phyloP scores from a whole-genome alignment of 371 early-diverging fungal species.

The Mucor lusitanicus region DNA sequence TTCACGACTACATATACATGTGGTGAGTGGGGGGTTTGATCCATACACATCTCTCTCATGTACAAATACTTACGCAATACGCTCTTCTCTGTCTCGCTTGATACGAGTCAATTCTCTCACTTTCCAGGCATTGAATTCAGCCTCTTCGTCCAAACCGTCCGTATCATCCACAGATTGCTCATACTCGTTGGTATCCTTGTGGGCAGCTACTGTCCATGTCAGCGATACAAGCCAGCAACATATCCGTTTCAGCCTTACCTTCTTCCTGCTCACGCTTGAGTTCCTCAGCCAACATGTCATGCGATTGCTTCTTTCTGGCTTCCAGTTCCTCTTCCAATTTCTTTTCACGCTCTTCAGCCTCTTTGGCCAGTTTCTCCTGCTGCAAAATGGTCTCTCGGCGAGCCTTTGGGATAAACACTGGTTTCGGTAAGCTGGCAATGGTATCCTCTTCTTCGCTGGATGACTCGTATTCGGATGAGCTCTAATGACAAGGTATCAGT shows the following conservation, averaged over 20 bases:
- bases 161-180: conserved; percentile 83
- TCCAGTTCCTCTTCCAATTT: conserved; percentile 57
- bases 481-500: conserved; percentile 21
- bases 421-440: conserved; percentile 63
- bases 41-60: background rate
- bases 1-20: conserved; percentile 55
- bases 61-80: conserved; percentile 60
- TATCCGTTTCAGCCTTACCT: conserved; percentile 9
- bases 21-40: background rate
- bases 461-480: conserved; percentile 66
- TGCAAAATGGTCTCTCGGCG: conserved; percentile 71
- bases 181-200: conserved; percentile 30
- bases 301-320: conserved; percentile 74
- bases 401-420: conserved; percentile 85
- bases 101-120: conserved; percentile 89
- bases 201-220: conserved; percentile 12
- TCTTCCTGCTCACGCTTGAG: conserved; percentile 50
- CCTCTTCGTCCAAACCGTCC: conserved; percentile 84
- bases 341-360: conserved; percentile 61
- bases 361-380: conserved; percentile 60
- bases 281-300: conserved; percentile 74
- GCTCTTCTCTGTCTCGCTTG: conserved; percentile 83
- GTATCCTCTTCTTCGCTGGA: conserved; percentile 57
- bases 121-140: conserved; percentile 91
- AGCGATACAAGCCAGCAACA: background rate